Evolutionary conservation across 345 rosid genomes (phyloP), one percentile per base, ranked within the genome.

Genomic region (Carallia brachiata): DNA sequence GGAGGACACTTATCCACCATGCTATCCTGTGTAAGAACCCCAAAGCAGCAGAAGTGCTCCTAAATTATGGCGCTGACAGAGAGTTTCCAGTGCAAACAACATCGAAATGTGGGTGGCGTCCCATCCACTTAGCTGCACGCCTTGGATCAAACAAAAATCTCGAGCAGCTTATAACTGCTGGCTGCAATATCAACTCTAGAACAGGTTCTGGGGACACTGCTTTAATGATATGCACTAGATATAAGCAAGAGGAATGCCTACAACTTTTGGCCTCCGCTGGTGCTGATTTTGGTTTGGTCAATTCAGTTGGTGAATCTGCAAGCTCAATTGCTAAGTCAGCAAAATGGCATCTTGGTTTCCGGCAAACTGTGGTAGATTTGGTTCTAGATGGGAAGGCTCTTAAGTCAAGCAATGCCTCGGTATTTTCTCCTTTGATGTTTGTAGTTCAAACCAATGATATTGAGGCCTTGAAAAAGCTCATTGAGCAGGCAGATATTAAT

Each of bases 1-100:
- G 98, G 47, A 87, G 97, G 80, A 89, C 91, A 66, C 90, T 95
- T 73, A 89, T 95, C 62, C 99, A 95, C 73, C 97, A 92, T 74
- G 96, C 96, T 47, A 82, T 95, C 75, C 91, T 92, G 68, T 92
- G 98, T 59, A 81, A 89, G 63, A 90, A 81, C 77, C 70, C 82
- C 28, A 88, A 80, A 73, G 97, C 92, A 28, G 90, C 86, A 17
- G 79, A 71, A 18, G 84, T 84, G 53, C 96, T 95, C 50, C 77
- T 90, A 50, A 76, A 71, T 40, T 78, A 75, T 36, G 96, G 98
- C 1, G 90, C 88, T 5, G 67, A 85, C 74, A 79, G 69, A 53
- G 96, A 87, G 74, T 71, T 73, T 66, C 82, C 91, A 47, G 79
- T 89, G 64, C 82, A 54, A 73, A 80, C 83, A 59, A 32, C 66